These are phyloP conservation scores for Globisporangium mamillatum DNA, from an alignment of 352 stramenopile genomes.

Conservation along the genomic window DNA sequence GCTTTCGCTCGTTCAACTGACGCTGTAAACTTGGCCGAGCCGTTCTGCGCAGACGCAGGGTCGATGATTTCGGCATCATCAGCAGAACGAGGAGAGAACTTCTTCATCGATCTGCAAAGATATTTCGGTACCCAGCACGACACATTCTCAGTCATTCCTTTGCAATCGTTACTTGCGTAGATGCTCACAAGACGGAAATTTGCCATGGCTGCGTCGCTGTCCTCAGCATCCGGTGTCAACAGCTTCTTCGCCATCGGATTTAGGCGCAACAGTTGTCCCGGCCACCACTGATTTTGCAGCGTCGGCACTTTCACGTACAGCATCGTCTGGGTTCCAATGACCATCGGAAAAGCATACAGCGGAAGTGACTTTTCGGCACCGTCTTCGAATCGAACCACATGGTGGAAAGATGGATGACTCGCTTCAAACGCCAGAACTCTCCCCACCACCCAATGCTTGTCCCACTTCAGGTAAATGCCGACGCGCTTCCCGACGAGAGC, in stretches of 20 bases:
- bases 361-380: conserved; percentile 53
- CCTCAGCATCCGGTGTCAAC: conserved; percentile 33
- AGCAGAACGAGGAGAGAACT: not conserved
- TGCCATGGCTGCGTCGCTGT: conserved; percentile 21
- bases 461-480: conserved; percentile 65
- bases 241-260: conserved; percentile 63
- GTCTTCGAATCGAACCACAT: conserved; percentile 74
- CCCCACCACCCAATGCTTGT: conserved; percentile 79
- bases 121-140: conserved; percentile 79
- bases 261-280: conserved; percentile 61
- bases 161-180: conserved; percentile 29
- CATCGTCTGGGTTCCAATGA: conserved; percentile 62
- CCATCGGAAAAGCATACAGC: conserved; percentile 66
- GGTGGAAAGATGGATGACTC: conserved; percentile 40
- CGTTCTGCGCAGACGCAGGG: not conserved
- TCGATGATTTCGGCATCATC: not conserved
- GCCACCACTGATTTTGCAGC: conserved; percentile 69
- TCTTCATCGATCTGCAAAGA: conserved; percentile 55
- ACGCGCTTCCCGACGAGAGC: conserved; percentile 67
- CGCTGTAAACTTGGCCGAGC: conserved; percentile 14
- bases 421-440: conserved; percentile 63
- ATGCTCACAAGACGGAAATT: conserved; percentile 66
- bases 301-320: conserved; percentile 68
- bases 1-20: conserved; percentile 25
- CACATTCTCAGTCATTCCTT: conserved; percentile 42